Base-by-base conservation (phyloP, 2,329 filamentous ascomycete genomes). In the Trichoderma citrinoviride region DNA sequence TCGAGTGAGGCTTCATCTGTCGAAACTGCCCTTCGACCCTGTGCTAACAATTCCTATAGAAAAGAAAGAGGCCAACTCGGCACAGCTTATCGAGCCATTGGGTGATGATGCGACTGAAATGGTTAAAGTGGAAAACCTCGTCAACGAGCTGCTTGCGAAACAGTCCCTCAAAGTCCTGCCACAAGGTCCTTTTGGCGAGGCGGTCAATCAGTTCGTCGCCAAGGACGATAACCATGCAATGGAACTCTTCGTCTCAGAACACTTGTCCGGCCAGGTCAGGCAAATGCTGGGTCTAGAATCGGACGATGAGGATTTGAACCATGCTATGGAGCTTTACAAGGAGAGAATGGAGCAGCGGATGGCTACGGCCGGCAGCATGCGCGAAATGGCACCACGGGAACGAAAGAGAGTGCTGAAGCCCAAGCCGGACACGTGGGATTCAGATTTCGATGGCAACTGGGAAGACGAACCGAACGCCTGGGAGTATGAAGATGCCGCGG, bases 141-240 rank as follows among this genome's bases (percentile, higher is more conserved):
- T 99, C 0, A 85, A 90, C 56, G 93, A 98, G 70, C 97, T 93
- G 71, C 84, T 99, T 3, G 86, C 86, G 0, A 90, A 91, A 0
- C 93, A 98, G 72, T 93, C 92, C 0, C 85, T 99, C 37, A 96
- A 93, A 65, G 95, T 99, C 55, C 83, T 99, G 0, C 95, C 95
- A 0, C 92, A 97, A 71, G 95, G 93, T 33, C 90, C 90, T 0
- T 97, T 99, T 72, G 91, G 93, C 17, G 93, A 98, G 72, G 95
- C 95, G 0, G 92, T 99, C 5, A 89, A 88, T 53, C 91, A 96
- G 67, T 99, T 95, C 71, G 92, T 99, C 27, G 89, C 93, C 74
- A 98, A 98, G 70, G 92, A 97, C 69, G 95, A 99, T 79, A 96
- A 93, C 73, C 89, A 95, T 71, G 92, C 92, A 3, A 92, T 98